Evolutionary conservation across 495 filamentous ascomycete genomes (phyloP).

Genomic region (Immersiella caudata): DNA sequence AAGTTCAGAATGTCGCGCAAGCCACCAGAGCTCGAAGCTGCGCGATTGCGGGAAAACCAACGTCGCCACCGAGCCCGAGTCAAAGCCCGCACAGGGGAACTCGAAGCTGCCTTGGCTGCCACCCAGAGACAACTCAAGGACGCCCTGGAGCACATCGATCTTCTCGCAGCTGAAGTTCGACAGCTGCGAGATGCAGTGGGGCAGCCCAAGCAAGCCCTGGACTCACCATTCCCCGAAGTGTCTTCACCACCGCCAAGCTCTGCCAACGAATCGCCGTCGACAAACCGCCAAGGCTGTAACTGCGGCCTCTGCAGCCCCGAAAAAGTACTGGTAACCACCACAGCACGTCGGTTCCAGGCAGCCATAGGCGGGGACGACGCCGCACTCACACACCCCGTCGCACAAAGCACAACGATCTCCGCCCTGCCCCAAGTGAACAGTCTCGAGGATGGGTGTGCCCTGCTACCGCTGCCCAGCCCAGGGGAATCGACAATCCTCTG

Average conservation of each 20-base stretch:
- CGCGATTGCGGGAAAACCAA: conserved; percentile 36
- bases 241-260: background rate
- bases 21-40: conserved; percentile 29
- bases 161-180: conserved; percentile 27
- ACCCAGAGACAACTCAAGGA: conserved; percentile 26
- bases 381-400: background rate
- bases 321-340: background rate
- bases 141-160: conserved; percentile 26
- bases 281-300: background rate
- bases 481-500: conserved; percentile 37
- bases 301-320: background rate
- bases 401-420: background rate
- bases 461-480: conserved; percentile 22
- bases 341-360: background rate
- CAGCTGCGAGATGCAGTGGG: conserved; percentile 14
- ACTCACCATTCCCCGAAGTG: background rate
- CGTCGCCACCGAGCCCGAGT: conserved; percentile 38
- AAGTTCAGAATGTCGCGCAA: conserved; percentile 33
- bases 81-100: conserved; percentile 30
- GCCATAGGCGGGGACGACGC: background rate
- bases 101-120: conserved; percentile 25
- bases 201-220: background rate
- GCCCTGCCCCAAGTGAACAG: background rate
- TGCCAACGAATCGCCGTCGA: no score
- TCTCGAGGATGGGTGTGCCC: conserved; percentile 13